Evolutionary conservation across 768 basidiomycete species (phyloP), one percentile per base, ranked within the genome.

Genomic region (Rhodosporidiobolus sp.): DNA sequence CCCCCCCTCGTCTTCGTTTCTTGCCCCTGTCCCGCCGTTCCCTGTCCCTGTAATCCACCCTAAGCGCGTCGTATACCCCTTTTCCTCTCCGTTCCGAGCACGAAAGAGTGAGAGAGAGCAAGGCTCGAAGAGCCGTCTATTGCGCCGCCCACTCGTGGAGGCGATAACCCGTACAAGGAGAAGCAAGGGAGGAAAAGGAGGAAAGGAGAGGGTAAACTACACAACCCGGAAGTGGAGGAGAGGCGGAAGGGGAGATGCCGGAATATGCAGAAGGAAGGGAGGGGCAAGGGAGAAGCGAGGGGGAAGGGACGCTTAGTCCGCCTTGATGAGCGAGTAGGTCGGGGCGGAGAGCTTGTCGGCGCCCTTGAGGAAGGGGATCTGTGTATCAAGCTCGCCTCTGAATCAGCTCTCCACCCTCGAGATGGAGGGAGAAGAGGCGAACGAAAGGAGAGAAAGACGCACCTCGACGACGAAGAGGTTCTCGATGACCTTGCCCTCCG

Each of bases 401-500:
- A 49, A 85, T 80, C 71, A 92, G n/a, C n/a, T 80, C 16, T 68
- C 65, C n/a, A n/a, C 45, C 26, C 34, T 43, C n/a, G n/a, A 34
- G 60, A 17, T 28, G 53, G 28, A 24, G n/a, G 48, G 28, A 20
- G 43, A 22, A 16, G 4, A 4, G 3, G 22, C n/a, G n/a, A n/a
- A 49, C 28, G 57, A 32, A 52, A 38, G 24, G 46, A 26, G 50
- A 24, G 22, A 43, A 2, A 43, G 22, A 35, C 54, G 48, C 34
- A 53, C 17, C 75, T 94, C 91, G 72, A 96, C 88, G 81, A 98
- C 88, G 84, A 99, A 99, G 75, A 99, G 83, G 83, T 98, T 96
- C 81, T 96, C 91, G 49, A 95, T 81, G 38, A 90, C 89, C 76
- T 88, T 89, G 61, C 90, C 94, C 28, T 93, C 92, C 73, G 87